Evolutionary conservation across 1,139 yeast species (phyloP), one percentile per base, ranked within the genome.

Genomic region (Protomyces inundatus): DNA sequence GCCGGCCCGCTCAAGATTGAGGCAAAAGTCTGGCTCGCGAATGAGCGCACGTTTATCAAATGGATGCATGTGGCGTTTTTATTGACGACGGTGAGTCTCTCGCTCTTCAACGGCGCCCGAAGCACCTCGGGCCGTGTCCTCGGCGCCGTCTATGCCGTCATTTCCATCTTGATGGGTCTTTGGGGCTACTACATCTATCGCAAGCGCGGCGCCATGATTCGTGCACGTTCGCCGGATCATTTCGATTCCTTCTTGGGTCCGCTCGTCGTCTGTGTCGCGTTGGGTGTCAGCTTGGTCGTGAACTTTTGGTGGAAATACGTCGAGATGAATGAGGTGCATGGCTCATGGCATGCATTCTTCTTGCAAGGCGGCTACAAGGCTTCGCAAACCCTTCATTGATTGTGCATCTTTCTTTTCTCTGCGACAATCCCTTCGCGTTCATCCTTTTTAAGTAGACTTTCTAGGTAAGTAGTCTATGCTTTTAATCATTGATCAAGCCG

Each of bases 1-100:
- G 85, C 93, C 45, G 97, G 97, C 5, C 95, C 97, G 1, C 83
- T 90, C 66, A 90, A 88, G 75, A 90, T 93, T 65, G 98, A 93
- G 78, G 95, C 98, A 40, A 93, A 93, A 75, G 98, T 93, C 46
- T 93, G 98, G 98, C 80, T 93, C 68, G 98, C 98, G 40, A 93
- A 93, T 73, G 98, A 93, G 77, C 87, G 98, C 76, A 93, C 98
- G 1, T 91, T 91, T 77, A 87, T 89, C 79, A 84, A 95, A 75
- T 93, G 98, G 98, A 80, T 93, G 69, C 93, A 88, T 71, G 93
- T 91, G 7, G 88, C 96, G n/a, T 84, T 95, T 0, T 78, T 93
- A 72, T 80, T 93, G 68, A 84, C 96, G n/a, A 86, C 93, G 0
- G 78, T 93, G 71, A 90, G 98, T 0, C 90, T 91, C 73, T 81